These are phyloP conservation scores for Parastagonospora avenae DNA, from an alignment of 2,329 filamentous ascomycete genomes.

Conservation along the genomic window DNA sequence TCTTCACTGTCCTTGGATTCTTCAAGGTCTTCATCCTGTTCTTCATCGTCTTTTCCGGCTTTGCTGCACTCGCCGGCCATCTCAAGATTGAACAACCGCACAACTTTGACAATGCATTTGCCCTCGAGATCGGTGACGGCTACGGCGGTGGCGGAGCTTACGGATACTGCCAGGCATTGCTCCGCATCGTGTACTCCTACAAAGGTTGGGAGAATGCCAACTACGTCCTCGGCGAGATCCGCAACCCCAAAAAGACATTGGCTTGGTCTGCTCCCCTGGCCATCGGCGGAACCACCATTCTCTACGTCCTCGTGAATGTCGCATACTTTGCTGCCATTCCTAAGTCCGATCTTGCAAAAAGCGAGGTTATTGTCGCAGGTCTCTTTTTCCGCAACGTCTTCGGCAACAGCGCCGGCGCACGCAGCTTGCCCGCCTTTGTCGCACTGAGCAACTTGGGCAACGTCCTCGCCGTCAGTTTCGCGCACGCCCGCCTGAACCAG, in stretches of 20 bases:
- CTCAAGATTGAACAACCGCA: conserved; percentile 52
- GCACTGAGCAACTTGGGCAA: conserved; percentile 67
- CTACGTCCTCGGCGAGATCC: conserved; percentile 65
- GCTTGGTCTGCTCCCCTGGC: conserved; percentile 63
- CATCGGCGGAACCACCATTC: conserved; percentile 62
- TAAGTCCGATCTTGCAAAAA: conserved; percentile 61
- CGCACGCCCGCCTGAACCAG: conserved; percentile 64
- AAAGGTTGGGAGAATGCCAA: conserved; percentile 67
- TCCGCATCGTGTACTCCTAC: conserved; percentile 66
- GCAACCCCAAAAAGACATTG: conserved; percentile 60
- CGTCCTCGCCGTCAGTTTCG: conserved; percentile 65
- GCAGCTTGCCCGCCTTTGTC: conserved; percentile 57
- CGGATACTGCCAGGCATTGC: conserved; percentile 61
- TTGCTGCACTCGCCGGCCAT: conserved; percentile 41
- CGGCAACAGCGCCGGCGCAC: conserved; percentile 58
- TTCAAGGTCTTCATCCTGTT: conserved; percentile 66
- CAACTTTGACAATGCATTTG: conserved; percentile 65
- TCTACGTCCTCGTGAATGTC: conserved; percentile 68
- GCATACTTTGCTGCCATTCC: conserved; percentile 69
- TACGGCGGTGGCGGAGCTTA: conserved; percentile 43
- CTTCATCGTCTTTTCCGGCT: conserved; percentile 65
- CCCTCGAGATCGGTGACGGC: conserved; percentile 45
- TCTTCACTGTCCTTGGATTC: conserved; percentile 64
- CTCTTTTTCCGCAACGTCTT: conserved; percentile 68
- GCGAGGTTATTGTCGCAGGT: conserved; percentile 65